phyloP scores from a whole-genome alignment of 108 stramenopile species.

The Cylindrotheca closterium region DNA sequence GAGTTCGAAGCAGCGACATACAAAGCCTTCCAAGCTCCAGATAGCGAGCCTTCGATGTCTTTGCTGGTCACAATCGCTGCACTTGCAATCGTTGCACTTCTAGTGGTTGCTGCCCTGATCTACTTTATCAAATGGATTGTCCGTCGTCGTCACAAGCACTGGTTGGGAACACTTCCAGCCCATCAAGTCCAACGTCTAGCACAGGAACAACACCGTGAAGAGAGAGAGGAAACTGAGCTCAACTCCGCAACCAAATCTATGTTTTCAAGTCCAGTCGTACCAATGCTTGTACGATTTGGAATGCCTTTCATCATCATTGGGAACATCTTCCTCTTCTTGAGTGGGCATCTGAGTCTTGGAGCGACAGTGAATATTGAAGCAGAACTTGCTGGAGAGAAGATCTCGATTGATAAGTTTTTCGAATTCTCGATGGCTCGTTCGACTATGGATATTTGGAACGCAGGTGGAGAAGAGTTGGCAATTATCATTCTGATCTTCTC shows the following conservation, averaged over 20 bases:
- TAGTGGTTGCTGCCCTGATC: constrained; percentile 30
- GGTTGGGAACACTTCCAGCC: constrained; percentile 45
- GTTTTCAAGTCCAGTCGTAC: constrained; percentile 47
- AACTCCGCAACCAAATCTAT: constrained; percentile 47
- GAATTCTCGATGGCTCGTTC: constrained; percentile 69
- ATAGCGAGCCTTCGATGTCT: constrained; percentile 15
- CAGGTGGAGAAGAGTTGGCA: constrained; percentile 66
- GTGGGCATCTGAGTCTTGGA: constrained; percentile 73
- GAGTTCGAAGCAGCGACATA: constrained; percentile 35
- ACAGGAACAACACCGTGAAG: constrained; percentile 26
- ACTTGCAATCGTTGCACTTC: constrained; percentile 14
- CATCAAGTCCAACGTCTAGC: constrained; percentile 18
- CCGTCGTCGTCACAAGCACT: constrained; percentile 50
- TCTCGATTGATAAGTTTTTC: constrained; percentile 61
- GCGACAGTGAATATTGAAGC: constrained; percentile 64
- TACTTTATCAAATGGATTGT: constrained; percentile 33
- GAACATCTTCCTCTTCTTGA: constrained; percentile 73
- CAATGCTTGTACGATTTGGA: constrained; percentile 38
- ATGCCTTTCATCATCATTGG: constrained; percentile 71
- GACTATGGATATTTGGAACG: constrained; percentile 62
- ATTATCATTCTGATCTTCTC: constrained; percentile 73
- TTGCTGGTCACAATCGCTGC: constrained; percentile 51
- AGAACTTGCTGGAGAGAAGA: constrained; percentile 53
- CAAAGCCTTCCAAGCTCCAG: constrained; percentile 26
- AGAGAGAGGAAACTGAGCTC: constrained; percentile 36